Evolutionary conservation across 768 basidiomycete genomes (phyloP).

Genomic region (Mycena epipterygia): DNA sequence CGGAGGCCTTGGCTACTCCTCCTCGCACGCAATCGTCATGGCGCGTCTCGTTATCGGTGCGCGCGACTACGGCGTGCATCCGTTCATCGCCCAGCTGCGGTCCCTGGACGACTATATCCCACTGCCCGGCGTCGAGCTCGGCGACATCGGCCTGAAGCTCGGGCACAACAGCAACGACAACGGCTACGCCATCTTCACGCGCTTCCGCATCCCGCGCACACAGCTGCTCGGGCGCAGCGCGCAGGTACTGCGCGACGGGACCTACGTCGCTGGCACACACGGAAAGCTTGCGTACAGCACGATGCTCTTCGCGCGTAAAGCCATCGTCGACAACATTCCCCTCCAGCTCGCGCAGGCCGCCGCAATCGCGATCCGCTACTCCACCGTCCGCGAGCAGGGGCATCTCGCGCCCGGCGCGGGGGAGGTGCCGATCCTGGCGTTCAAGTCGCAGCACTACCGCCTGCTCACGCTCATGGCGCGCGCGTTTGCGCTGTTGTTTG

Average conservation of each 20-base stretch:
- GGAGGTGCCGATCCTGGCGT: conserved; percentile 38
- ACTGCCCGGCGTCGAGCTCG: conserved; percentile 41
- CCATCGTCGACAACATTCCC: conserved; percentile 31
- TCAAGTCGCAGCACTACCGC: conserved; percentile 41
- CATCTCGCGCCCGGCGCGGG: conserved; percentile 31
- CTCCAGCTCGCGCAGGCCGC: conserved; percentile 43
- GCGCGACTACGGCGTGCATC: conserved; percentile 41
- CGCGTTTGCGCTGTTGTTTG: conserved; percentile 39
- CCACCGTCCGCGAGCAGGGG: conserved; percentile 43
- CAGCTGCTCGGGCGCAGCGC: conserved; percentile 41
- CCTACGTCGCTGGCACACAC: conserved; percentile 25
- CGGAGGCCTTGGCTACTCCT: conserved; percentile 40
- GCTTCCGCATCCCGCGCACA: conserved; percentile 40
- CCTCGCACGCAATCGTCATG: conserved; percentile 44
- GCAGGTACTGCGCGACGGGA: conserved; percentile 37
- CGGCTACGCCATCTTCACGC: conserved; percentile 42
- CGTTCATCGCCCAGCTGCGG: conserved; percentile 44
- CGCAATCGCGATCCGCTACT: conserved; percentile 45
- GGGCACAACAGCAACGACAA: conserved; percentile 42
- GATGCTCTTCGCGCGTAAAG: conserved; percentile 39
- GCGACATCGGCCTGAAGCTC: conserved; percentile 42
- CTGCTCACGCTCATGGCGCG: conserved; percentile 37
- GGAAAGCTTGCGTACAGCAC: conserved; percentile 39
- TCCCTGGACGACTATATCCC: conserved; percentile 39
- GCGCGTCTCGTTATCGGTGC: conserved; percentile 37